Base-by-base conservation (phyloP, 345 rosid genomes). In the Lepidium sativum region DNA sequence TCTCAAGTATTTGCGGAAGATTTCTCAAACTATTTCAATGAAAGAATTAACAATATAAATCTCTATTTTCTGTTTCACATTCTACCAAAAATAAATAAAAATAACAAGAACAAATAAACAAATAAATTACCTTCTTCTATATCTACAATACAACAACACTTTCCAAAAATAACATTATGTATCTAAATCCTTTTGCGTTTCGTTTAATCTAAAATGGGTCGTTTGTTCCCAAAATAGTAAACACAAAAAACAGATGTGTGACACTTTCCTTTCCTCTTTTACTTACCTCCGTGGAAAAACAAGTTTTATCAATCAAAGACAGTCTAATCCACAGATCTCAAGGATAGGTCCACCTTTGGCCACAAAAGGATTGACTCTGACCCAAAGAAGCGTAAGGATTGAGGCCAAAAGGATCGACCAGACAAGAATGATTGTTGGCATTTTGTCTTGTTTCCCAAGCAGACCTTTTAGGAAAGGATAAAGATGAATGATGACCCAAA, bases 371-470 rank as follows among this genome's bases (percentile, higher is more conserved):
- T 85, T 82, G 35, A 85, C 60, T 35, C 83, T 66, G 32, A 79
- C 85, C 91, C 95, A 87, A 77, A 85, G 55, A 35, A 83, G 78
- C 18, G 89, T 85, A 73, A 85, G 80, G 71, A 85, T 83, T 14
- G 91, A 83, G 34, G 87, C 86, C 2, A 85, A 81, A 70, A 87
- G 70, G 65, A 83, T 76, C 11, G 95, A 87, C 95, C 95, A 85
- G 50, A 87, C 83, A 29, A 87, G 63, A 43, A 87, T 77, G 38
- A 87, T 83, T 0, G 87, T 83, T 6, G 95, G 87, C 50, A 86
- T 82, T 49, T 80, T 77, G 65, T 78, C 78, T 60, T 80, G 84
- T 42, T 86, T 65, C 56, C 88, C 83, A 1, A 83, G 68, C 43
- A 87, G 58, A 42, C 91, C 91, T 75, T 81, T 84, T 0, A 84